phyloP scores from a whole-genome alignment of 495 filamentous ascomycete genomes.

The Aspergillus steynii region DNA sequence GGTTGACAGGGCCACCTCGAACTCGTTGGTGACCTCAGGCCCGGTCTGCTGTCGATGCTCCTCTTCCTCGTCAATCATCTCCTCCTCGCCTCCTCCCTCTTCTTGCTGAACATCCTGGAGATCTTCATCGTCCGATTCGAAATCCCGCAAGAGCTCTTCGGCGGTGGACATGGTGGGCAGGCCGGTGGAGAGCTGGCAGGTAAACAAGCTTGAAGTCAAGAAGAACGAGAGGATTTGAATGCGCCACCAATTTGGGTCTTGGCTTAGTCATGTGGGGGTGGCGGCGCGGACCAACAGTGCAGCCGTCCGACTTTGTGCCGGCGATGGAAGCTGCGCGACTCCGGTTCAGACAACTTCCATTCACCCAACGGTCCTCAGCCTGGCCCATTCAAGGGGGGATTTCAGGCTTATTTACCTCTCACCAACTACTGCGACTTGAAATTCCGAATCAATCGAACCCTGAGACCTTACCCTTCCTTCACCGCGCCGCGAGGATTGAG shows the following conservation, averaged over 20 bases:
- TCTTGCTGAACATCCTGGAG: constrained; percentile 20
- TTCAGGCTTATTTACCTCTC: background rate
- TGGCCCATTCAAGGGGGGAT: background rate
- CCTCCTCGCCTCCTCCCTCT: constrained; percentile 26
- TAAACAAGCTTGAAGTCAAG: background rate
- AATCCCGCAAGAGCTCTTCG: constrained; percentile 48
- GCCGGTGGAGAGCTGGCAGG: background rate
- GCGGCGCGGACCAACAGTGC: constrained; percentile 24
- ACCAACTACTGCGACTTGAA: background rate
- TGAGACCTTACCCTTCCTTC: background rate
- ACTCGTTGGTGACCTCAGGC: constrained; percentile 67
- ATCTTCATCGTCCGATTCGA: constrained; percentile 42
- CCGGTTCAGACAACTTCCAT: background rate
- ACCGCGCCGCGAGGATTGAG: background rate
- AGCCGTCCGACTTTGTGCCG: constrained; percentile 20
- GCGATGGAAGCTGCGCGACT: background rate
- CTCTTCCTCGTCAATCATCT: constrained; percentile 27
- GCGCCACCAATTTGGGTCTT: background rate
- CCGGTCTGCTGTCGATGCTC: constrained; percentile 21
- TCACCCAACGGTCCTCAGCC: background rate
- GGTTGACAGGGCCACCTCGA: constrained; percentile 88
- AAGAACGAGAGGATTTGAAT: constrained; percentile 2
- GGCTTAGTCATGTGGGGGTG: constrained; percentile 30
- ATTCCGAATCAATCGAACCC: background rate
- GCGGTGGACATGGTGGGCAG: constrained; percentile 42